phyloP scores from a whole-genome alignment of 75 land plant species.

The Cryptomeria japonica region DNA sequence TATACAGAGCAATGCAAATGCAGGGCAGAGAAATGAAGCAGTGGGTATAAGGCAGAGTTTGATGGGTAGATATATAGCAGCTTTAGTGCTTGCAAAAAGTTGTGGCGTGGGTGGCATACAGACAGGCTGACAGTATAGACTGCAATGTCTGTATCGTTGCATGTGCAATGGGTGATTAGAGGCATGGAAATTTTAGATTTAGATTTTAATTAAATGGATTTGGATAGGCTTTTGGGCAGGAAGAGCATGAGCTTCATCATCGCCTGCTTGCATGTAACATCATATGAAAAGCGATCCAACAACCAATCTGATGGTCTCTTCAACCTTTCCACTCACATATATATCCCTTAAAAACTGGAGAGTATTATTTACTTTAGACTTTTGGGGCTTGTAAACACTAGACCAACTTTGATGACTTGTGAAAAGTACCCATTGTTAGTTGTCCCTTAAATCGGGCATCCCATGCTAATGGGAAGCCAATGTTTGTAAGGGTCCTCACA shows the following conservation, averaged over 20 bases:
- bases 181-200: background rate
- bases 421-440: too few species aligned
- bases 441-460: too few species aligned
- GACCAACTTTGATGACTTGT: too few species aligned
- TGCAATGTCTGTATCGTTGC: background rate
- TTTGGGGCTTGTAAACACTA: too few species aligned
- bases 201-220: background rate
- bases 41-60: background rate
- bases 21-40: background rate
- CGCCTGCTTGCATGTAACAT: background rate
- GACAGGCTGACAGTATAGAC: conserved; percentile 2
- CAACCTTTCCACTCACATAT: background rate
- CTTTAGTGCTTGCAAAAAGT: background rate
- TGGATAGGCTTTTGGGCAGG: background rate
- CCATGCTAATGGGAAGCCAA: too few species aligned
- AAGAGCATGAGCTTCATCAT: background rate
- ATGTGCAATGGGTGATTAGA: background rate
- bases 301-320: background rate
- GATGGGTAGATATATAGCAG: conserved; percentile 2
- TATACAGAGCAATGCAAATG: background rate
- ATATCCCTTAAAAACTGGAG: too few species aligned
- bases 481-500: too few species aligned
- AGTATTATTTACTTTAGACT: too few species aligned
- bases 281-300: background rate
- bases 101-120: conserved; percentile 1